These are phyloP conservation scores for Begonia masoniana DNA, from an alignment of 306 rosid species.

Conservation along the genomic window DNA sequence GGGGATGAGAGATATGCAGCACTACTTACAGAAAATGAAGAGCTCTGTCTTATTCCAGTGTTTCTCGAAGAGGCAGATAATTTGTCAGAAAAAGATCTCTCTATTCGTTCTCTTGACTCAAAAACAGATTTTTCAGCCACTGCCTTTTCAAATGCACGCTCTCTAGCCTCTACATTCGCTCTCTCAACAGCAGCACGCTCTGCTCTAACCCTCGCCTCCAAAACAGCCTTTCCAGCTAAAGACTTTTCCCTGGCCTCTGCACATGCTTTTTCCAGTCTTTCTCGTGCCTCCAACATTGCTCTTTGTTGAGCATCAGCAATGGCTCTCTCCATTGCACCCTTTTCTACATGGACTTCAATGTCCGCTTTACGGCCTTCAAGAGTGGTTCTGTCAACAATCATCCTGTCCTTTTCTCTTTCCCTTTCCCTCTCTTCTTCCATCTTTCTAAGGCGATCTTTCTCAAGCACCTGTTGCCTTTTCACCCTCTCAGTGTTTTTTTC, in stretches of 20 bases:
- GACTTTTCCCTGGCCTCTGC: conserved; percentile 90
- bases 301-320: conserved; percentile 84
- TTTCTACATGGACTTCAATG: conserved; percentile 12
- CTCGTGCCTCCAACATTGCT: conserved; percentile 74
- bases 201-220: conserved; percentile 74
- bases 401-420: conserved; percentile 93
- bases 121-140: conserved; percentile 58
- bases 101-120: conserved; percentile 55
- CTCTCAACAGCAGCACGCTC: conserved; percentile 87
- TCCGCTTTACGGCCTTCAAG: conserved; percentile 49
- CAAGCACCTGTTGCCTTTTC: conserved; percentile 51
- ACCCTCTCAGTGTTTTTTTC: conserved; percentile 45
- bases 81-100: conserved; percentile 83
- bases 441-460: conserved; percentile 45
- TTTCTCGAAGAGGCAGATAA: conserved; percentile 40
- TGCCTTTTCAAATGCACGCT: conserved; percentile 68
- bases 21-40: conserved; percentile 56
- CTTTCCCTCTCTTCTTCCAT: conserved; percentile 87
- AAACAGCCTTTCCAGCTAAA: conserved; percentile 45
- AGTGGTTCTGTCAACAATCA: conserved; percentile 63
- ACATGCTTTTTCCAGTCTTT: conserved; percentile 89
- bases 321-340: conserved; percentile 77
- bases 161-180: conserved; percentile 87
- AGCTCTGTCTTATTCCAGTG: conserved; percentile 40
- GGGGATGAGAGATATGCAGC: not conserved